These are phyloP conservation scores for Alnus rubra DNA, from an alignment of 306 rosid species.

Conservation along the genomic window DNA sequence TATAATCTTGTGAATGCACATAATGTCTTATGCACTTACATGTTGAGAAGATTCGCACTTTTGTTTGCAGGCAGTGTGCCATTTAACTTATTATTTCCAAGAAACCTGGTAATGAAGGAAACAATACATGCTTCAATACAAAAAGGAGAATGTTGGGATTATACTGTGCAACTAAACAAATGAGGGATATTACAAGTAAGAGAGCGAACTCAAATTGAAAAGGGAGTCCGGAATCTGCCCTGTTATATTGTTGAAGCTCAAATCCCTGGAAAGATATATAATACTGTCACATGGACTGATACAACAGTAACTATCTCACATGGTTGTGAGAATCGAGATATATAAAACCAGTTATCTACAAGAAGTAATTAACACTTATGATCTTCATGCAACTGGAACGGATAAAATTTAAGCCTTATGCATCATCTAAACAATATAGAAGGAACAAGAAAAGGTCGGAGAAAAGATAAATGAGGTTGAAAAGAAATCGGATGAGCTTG, in stretches of 20 bases:
- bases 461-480: too few relatives aligned
- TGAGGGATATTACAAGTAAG: too few relatives aligned
- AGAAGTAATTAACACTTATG: neutral
- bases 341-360: neutral
- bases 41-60: too few relatives aligned
- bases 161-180: constrained; percentile 28
- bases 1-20: too few relatives aligned
- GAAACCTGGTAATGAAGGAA: constrained; percentile 50
- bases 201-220: too few relatives aligned
- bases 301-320: neutral
- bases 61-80: constrained; percentile 51
- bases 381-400: neutral
- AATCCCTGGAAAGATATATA: constrained; percentile 53
- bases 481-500: neutral
- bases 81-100: constrained; percentile 69
- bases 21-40: too few relatives aligned
- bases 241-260: constrained; percentile 21
- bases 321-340: neutral
- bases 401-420: neutral
- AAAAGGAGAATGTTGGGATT: constrained; percentile 11
- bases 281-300: neutral
- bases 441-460: too few relatives aligned
- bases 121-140: constrained; percentile 13
- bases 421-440: neutral
- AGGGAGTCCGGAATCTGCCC: too few relatives aligned